Evolutionary conservation across 2,329 filamentous ascomycete genomes (phyloP).

Genomic region (Chrysoporthe cubensis): DNA sequence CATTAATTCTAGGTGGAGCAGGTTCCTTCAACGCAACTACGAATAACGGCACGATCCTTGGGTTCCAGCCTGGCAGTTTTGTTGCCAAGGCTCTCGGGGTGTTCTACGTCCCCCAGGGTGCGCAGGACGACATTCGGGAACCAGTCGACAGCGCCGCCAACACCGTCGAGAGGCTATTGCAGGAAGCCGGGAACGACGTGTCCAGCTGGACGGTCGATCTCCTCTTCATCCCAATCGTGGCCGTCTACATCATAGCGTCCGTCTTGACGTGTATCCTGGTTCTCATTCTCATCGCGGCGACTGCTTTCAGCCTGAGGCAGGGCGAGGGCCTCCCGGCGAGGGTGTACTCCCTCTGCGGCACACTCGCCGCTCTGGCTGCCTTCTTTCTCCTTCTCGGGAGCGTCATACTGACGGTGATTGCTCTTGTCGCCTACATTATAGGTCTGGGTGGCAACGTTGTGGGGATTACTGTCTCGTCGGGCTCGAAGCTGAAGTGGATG

Average conservation of each 20-base stretch:
- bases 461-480: conserved; percentile 25
- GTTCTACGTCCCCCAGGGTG: conserved; percentile 25
- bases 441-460: conserved; percentile 21
- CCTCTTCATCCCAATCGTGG: conserved; percentile 28
- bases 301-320: conserved; percentile 1
- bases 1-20: conserved; percentile 5
- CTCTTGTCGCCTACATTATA: conserved; percentile 21
- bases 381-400: conserved; percentile 27
- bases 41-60: conserved; percentile 27
- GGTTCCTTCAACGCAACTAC: conserved; percentile 16
- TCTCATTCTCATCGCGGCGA: conserved; percentile 20
- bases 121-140: conserved; percentile 20
- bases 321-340: conserved; percentile 14
- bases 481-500: conserved; percentile 27
- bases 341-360: conserved; percentile 22
- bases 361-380: conserved; percentile 18
- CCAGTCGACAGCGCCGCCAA: conserved; percentile 25
- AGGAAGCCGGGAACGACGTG: conserved; percentile 21
- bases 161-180: conserved; percentile 24
- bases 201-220: conserved; percentile 24
- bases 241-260: conserved; percentile 21
- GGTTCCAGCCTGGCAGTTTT: conserved; percentile 25
- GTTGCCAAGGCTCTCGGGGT: conserved; percentile 27
- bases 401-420: conserved; percentile 24
- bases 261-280: conserved; percentile 23